Evolutionary conservation across 352 stramenopile species (phyloP).

Genomic region (Poterioochromonas sp.): DNA sequence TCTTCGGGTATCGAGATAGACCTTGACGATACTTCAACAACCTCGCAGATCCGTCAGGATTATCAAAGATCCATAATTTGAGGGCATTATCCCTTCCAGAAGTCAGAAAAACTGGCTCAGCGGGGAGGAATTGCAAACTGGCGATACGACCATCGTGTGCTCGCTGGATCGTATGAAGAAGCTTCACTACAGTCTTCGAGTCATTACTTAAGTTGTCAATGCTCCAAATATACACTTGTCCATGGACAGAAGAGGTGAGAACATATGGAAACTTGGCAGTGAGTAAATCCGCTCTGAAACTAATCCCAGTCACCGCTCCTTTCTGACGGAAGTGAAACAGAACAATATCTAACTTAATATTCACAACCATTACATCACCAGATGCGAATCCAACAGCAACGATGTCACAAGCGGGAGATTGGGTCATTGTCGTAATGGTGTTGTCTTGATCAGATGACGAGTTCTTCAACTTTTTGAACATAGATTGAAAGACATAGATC

Average conservation of each 20-base stretch:
- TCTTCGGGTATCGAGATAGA: background rate
- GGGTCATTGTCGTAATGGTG: conserved; percentile 51
- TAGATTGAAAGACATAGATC: background rate
- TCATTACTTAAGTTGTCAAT: conserved; percentile 40
- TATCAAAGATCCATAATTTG: conserved; percentile 86
- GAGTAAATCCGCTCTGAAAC: conserved; percentile 67
- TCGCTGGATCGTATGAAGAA: background rate
- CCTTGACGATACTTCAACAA: conserved; percentile 75
- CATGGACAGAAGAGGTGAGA: conserved; percentile 53
- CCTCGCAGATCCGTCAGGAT: conserved; percentile 61
- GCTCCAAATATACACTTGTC: conserved; percentile 78
- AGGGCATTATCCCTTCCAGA: conserved; percentile 74
- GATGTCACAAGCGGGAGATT: conserved; percentile 75
- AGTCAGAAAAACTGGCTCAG: conserved; percentile 73
- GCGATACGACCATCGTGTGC: conserved; percentile 65
- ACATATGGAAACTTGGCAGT: conserved; percentile 45
- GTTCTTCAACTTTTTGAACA: too few species aligned
- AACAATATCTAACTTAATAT: conserved; percentile 66
- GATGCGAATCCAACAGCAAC: conserved; percentile 67
- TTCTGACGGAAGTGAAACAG: conserved; percentile 61
- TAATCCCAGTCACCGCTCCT: conserved; percentile 64
- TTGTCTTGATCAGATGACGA: too few species aligned
- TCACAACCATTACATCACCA: conserved; percentile 67
- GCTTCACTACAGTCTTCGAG: background rate
- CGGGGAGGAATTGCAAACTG: conserved; percentile 65